Percentiles rank a stretch among this genome's conserved stretches.
Conservation (phyloP, 352 stramenopile genomes). For the Sclerospora graminicola region DNA sequence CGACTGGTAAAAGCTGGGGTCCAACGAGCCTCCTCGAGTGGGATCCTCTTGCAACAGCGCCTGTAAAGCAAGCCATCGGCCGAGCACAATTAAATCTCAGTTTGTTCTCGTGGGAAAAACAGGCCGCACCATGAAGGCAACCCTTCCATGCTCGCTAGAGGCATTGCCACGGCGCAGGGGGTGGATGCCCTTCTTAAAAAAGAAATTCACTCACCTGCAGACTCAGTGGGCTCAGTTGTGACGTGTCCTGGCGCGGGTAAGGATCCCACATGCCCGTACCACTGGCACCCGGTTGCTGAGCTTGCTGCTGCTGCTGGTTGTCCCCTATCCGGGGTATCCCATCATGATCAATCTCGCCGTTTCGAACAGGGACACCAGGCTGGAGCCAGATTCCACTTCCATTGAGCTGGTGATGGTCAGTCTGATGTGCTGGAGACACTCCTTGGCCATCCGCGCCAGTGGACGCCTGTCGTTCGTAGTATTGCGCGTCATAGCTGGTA, state of each 20-base stretch:
- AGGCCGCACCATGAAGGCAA: slow-evolving; percentile 2
- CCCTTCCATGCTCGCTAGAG: not conserved
- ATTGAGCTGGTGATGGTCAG: slow-evolving; percentile 20
- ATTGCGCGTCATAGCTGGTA: slow-evolving; percentile 26
- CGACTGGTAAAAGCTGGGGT: slow-evolving; percentile 24
- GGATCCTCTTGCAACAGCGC: slow-evolving; percentile 26
- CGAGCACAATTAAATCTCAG: slow-evolving; percentile 16
- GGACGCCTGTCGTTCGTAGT: slow-evolving; percentile 25
- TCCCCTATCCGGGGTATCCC: slow-evolving; percentile 22
- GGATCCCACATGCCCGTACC: slow-evolving; percentile 25
- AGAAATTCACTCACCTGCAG: slow-evolving; percentile 46
- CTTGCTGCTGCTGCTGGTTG: slow-evolving; percentile 20
- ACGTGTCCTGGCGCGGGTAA: slow-evolving; percentile 28
- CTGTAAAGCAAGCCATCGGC: slow-evolving; percentile 17
- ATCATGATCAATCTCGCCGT: slow-evolving; percentile 17
- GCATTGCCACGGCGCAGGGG: not conserved
- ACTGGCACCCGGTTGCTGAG: slow-evolving; percentile 19
- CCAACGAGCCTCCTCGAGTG: slow-evolving; percentile 11
- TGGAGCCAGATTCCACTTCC: slow-evolving; percentile 14
- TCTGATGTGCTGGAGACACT: slow-evolving; percentile 24
- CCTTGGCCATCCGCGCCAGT: slow-evolving; percentile 12
- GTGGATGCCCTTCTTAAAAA: slow-evolving; percentile 19
- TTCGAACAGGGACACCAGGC: slow-evolving; percentile 5
- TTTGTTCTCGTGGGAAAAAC: slow-evolving; percentile 2
- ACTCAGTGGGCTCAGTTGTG: slow-evolving; percentile 33